Base-by-base conservation (phyloP, 257 asterid genomes). In the Datura wrightii region DNA sequence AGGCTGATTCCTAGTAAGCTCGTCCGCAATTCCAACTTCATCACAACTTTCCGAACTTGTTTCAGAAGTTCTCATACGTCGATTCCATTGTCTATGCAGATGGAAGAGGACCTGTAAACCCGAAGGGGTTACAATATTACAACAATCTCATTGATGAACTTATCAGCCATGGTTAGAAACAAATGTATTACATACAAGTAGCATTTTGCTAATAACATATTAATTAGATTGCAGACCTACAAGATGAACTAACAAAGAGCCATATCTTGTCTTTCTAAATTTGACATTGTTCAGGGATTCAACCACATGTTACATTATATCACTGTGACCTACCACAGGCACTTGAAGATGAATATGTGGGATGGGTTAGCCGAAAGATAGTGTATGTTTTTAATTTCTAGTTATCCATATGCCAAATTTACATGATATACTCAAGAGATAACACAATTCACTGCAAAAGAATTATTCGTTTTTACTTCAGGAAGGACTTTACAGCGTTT, bases 311-410 rank as follows among this genome's bases (percentile, higher is more conserved):
- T 14, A 90, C 91, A 8, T 79, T 93, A 44, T 14, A 2, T 80
- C 97, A 92, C 66, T 1, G 79, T 19, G 95, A 92, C 90, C 66
- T 78, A 10, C 95, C 97, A 3, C 93, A 92, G 82, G 89, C 83
- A 60, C 94, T 92, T 34, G 89, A 92, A 46, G 94, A 92, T 41
- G 91, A 92, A 83, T 91, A 92, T 52, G 89, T 82, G 3, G 94
- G 93, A 85, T 91, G 93, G 93, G 87, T 90, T 19, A 91, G 89
- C 83, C 83, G 85, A 79, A 83, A 87, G 48, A 85, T 91, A 7
- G 91, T 93, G 94, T 93, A 89, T 42, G 89, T 14, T 16, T 24
- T 42, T 50, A 74, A 54, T 34, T 5, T n/a, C 18, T 41, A 53
- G 34, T 58, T 18, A 58, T 58, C 24, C 34, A 16, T n/a, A 58